These are phyloP conservation scores for Harrya chromipes DNA, from an alignment of 768 basidiomycete species.

Conservation along the genomic window DNA sequence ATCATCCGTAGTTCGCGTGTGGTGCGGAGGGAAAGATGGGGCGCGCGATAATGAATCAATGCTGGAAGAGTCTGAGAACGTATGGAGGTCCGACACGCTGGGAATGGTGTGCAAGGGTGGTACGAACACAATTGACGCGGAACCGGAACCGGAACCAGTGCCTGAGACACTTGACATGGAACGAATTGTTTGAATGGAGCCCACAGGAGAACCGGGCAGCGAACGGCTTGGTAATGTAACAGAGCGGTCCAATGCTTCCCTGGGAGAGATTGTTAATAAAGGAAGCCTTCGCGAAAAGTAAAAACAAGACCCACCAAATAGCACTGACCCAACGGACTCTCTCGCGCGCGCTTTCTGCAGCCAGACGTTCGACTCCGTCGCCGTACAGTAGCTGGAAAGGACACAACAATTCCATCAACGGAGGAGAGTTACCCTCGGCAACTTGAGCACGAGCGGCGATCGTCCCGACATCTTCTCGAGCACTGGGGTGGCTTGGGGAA, in stretches of 20 bases:
- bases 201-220: slow-evolving; percentile 42
- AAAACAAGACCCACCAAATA: slow-evolving; percentile 59
- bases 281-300: neutral
- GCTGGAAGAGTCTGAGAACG: slow-evolving; percentile 42
- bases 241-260: slow-evolving; percentile 77
- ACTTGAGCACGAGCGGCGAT: slow-evolving; percentile 69
- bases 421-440: slow-evolving; percentile 38
- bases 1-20: slow-evolving; percentile 71
- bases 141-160: slow-evolving; percentile 44
- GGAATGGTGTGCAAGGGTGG: slow-evolving; percentile 71
- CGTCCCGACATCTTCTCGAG: slow-evolving; percentile 84
- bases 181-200: slow-evolving; percentile 67
- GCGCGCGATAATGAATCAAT: slow-evolving; percentile 37
- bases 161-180: slow-evolving; percentile 42
- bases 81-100: slow-evolving; percentile 63
- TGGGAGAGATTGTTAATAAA: slow-evolving; percentile 27
- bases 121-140: slow-evolving; percentile 72
- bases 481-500: slow-evolving; percentile 75
- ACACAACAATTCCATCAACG: slow-evolving; percentile 70
- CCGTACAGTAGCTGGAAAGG: slow-evolving; percentile 90
- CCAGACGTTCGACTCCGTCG: slow-evolving; percentile 86
- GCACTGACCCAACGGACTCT: slow-evolving; percentile 90
- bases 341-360: slow-evolving; percentile 84
- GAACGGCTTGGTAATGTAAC: slow-evolving; percentile 48
- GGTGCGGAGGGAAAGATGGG: slow-evolving; percentile 54